Conservation (phyloP, 257 asterid species). For the Forsythia suspensa region DNA sequence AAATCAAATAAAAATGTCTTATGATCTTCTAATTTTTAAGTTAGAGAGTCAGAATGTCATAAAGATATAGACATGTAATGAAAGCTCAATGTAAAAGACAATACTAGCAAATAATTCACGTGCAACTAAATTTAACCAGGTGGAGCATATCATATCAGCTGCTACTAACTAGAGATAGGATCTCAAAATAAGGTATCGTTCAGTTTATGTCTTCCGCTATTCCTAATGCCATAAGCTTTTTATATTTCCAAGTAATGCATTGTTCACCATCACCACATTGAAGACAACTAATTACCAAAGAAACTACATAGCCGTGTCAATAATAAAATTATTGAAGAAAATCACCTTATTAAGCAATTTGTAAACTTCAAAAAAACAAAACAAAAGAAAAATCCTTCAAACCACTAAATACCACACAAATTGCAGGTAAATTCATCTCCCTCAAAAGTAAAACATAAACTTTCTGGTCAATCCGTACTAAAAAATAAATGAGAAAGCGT, state of each 20-base stretch:
- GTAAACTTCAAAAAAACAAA: neutral
- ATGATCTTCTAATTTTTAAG: neutral
- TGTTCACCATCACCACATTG: neutral
- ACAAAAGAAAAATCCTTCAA: too few relatives aligned
- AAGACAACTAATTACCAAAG: neutral
- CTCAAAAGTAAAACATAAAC: neutral
- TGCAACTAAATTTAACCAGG: neutral
- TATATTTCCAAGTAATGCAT: neutral
- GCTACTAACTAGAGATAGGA: neutral
- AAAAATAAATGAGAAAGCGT: neutral
- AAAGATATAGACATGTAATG: neutral
- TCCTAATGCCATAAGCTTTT: neutral
- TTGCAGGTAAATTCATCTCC: neutral
- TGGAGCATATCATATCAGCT: neutral
- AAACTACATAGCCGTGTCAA: neutral
- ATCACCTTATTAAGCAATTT: neutral
- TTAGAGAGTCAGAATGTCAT: neutral
- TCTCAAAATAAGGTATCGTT: neutral
- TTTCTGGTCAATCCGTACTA: neutral
- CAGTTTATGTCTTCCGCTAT: neutral
- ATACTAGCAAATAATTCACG: neutral
- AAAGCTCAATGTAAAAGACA: neutral
- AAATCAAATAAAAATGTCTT: neutral
- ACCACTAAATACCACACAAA: neutral
- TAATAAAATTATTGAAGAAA: neutral